These are phyloP conservation scores for Eucalyptus grandis DNA, from an alignment of 345 rosid species.

Conservation along the genomic window DNA sequence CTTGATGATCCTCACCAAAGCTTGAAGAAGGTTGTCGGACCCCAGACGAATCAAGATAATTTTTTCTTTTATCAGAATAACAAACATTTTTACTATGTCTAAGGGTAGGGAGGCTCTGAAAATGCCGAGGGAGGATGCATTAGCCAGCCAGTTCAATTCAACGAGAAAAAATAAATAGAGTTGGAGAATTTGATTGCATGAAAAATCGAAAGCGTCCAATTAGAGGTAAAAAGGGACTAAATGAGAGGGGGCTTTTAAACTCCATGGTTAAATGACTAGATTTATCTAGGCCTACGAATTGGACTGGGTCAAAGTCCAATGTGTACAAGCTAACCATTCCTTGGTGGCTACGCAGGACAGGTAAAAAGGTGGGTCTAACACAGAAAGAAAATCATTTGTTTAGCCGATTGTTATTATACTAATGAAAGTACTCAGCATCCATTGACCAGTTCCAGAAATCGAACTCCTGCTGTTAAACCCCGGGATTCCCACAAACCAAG, in stretches of 20 bases:
- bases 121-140: not conserved
- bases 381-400: not conserved
- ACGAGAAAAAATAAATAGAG: not conserved
- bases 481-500: not conserved
- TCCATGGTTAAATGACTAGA: not conserved
- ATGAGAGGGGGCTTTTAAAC: not conserved
- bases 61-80: not conserved
- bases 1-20: not conserved
- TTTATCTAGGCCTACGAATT: not conserved
- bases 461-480: not conserved
- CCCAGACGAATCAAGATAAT: not conserved
- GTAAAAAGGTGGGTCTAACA: not conserved
- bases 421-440: not conserved
- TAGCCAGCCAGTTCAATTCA: not conserved
- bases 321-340: not conserved
- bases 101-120: not conserved
- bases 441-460: not conserved
- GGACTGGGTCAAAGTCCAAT: not conserved
- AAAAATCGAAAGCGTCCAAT: not conserved
- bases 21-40: not conserved
- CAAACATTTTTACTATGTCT: not conserved
- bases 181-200: not conserved
- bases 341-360: not conserved
- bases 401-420: not conserved
- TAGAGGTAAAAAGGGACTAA: not conserved